Percentiles rank a stretch among this genome's conserved stretches.
These are phyloP conservation scores for Thraustotheca clavata DNA, from an alignment of 352 stramenopile genomes.

Conservation along the genomic window DNA sequence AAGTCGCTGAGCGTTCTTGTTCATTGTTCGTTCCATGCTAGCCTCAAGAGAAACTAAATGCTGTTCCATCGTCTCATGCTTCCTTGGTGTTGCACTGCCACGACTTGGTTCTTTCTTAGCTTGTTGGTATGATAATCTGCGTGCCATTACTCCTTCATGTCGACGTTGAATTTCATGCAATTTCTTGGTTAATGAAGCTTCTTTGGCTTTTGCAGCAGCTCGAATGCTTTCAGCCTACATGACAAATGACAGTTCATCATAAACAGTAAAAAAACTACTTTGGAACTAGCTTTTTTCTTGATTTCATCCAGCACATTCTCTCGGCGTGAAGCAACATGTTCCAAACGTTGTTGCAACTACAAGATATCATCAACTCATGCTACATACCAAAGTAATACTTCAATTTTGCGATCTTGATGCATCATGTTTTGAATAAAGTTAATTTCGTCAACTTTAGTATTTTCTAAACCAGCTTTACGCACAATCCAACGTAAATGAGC, in stretches of 20 bases:
- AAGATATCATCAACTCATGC: background rate
- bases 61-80: background rate
- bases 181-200: background rate
- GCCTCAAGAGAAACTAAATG: constrained; percentile 9
- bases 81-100: background rate
- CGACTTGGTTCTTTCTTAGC: background rate
- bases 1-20: constrained; percentile 14
- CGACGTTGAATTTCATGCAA: constrained; percentile 14
- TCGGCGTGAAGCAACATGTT: constrained; percentile 12
- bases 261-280: background rate
- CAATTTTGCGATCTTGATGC: constrained; percentile 21
- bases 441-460: constrained; percentile 22
- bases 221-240: constrained; percentile 19
- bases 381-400: constrained; percentile 1
- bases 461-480: constrained; percentile 14
- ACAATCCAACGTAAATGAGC: constrained; percentile 20
- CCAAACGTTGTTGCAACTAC: constrained; percentile 17
- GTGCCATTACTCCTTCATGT: constrained; percentile 13
- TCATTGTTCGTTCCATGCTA: constrained; percentile 7
- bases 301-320: constrained; percentile 12
- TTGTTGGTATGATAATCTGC: constrained; percentile 16
- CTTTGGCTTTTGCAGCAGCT: constrained; percentile 13
- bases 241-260: background rate
- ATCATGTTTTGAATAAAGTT: constrained; percentile 22
- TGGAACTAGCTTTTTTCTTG: constrained; percentile 15